phyloP scores from a whole-genome alignment of 805 yeast species.

The Candida lessepsii region DNA sequence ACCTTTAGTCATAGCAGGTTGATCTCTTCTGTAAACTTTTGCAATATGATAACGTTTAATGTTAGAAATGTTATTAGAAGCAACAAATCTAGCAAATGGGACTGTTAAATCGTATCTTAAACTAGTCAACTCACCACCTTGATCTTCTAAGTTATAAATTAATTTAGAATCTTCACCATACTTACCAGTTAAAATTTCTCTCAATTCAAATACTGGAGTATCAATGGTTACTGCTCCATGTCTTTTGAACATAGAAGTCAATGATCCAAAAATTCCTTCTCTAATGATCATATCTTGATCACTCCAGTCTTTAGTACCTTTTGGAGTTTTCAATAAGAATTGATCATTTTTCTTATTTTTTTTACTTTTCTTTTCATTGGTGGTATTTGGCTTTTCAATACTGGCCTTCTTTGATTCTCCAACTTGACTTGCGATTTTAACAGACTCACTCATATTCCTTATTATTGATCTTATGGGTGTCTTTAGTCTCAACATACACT shows the following conservation, averaged over 20 bases:
- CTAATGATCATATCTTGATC: slow-evolving; percentile 96
- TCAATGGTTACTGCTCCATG: slow-evolving; percentile 99
- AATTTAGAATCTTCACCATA: slow-evolving; percentile 98
- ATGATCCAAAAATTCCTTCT: slow-evolving; percentile 75
- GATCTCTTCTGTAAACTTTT: slow-evolving; percentile 97
- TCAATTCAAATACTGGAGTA: slow-evolving; percentile 95
- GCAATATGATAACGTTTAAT: slow-evolving; percentile 97
- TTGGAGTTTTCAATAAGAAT: slow-evolving; percentile 88
- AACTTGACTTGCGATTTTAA: slow-evolving; percentile 5
- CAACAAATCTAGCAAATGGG: slow-evolving; percentile 96
- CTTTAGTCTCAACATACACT: slow-evolving; percentile 7
- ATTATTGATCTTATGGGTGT: slow-evolving; percentile 6
- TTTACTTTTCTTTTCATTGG: slow-evolving; percentile 7
- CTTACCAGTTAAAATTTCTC: slow-evolving; percentile 94
- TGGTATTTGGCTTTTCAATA: neutral
- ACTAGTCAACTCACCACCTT: slow-evolving; percentile 97
- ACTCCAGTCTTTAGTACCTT: slow-evolving; percentile 98
- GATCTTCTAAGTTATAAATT: slow-evolving; percentile 94
- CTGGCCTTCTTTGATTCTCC: neutral
- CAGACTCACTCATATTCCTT: slow-evolving; percentile 5
- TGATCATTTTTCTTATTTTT: slow-evolving; percentile 36
- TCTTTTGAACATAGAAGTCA: slow-evolving; percentile 77
- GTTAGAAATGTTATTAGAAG: slow-evolving; percentile 86
- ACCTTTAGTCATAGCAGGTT: slow-evolving; percentile 99
- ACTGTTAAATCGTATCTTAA: slow-evolving; percentile 96